phyloP scores from a whole-genome alignment of 371 early-diverging fungal genomes.

The Apophysomyces variabilis region DNA sequence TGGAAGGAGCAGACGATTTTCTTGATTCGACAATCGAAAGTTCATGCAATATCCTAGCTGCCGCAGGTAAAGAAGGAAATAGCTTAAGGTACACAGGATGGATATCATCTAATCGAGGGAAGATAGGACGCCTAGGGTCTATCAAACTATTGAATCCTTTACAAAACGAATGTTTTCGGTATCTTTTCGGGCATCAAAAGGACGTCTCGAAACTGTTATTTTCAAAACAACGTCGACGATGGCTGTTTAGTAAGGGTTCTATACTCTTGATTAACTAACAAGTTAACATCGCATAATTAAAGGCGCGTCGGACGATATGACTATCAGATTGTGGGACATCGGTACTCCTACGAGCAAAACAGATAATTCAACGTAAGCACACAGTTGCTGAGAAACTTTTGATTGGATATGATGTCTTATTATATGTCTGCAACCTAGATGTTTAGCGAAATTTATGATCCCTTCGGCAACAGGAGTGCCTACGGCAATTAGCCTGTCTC shows the following conservation, averaged over 20 bases:
- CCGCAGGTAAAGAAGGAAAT: conserved; percentile 34
- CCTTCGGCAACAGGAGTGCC: conserved; percentile 29
- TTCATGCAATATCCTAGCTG: conserved; percentile 48
- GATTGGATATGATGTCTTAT: background rate
- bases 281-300: background rate
- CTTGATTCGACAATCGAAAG: conserved; percentile 2
- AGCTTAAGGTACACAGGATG: too few species aligned
- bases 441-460: conserved; percentile 42
- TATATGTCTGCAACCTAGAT: conserved; percentile 21
- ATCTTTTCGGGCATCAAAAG: conserved; percentile 57
- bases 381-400: background rate
- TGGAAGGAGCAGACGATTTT: conserved; percentile 18
- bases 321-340: conserved; percentile 66
- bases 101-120: too few species aligned
- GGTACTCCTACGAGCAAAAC: conserved; percentile 40
- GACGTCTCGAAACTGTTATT: conserved; percentile 50
- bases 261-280: background rate
- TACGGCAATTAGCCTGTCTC: conserved; percentile 29
- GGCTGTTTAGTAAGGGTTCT: conserved; percentile 55
- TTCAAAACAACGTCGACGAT: conserved; percentile 51
- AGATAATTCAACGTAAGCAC: conserved; percentile 33
- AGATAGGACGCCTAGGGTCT: conserved; percentile 22
- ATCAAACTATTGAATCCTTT: conserved; percentile 61
- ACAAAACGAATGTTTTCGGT: conserved; percentile 59
- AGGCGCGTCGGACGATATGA: conserved; percentile 60